A percentile compares a stretch with the other conserved stretches of the same genome.
Evolutionary conservation across 805 yeast species (phyloP).

Genomic region (Saccharomycopsis fermentans): DNA sequence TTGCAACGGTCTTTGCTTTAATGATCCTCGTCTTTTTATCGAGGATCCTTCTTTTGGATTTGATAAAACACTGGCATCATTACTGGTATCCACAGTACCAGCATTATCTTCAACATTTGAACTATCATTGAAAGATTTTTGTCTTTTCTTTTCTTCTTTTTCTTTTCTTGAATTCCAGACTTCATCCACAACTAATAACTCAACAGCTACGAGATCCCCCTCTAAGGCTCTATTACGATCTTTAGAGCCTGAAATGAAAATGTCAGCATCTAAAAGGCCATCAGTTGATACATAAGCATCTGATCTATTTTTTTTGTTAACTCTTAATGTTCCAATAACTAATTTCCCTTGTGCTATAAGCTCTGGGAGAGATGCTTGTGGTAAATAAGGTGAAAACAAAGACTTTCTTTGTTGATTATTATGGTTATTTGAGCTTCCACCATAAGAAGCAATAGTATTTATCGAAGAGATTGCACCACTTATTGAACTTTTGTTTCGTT

Average conservation of each 20-base stretch:
- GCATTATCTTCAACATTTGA: slow-evolving; percentile 9
- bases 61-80: slow-evolving; percentile 32
- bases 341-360: slow-evolving; percentile 81
- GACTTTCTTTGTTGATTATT: slow-evolving; percentile 49
- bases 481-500: slow-evolving; percentile 63
- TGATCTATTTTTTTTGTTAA: slow-evolving; percentile 90
- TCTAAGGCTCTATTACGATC: slow-evolving; percentile 96
- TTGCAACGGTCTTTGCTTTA: slow-evolving; percentile 92
- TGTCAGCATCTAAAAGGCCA: slow-evolving; percentile 91
- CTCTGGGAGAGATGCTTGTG: slow-evolving; percentile 87
- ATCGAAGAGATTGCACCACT: slow-evolving; percentile 50
- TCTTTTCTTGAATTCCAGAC: slow-evolving; percentile 96
- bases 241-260: slow-evolving; percentile 95
- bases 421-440: slow-evolving; percentile 27
- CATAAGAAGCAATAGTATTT: slow-evolving; percentile 16
- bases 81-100: slow-evolving; percentile 21
- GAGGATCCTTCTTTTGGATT: slow-evolving; percentile 44
- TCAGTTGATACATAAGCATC: slow-evolving; percentile 98
- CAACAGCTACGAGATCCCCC: slow-evolving; percentile 95
- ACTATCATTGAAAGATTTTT: slow-evolving; percentile 49
- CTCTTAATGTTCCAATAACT: slow-evolving; percentile 87
- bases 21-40: slow-evolving; percentile 65
- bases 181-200: slow-evolving; percentile 87
- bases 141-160: slow-evolving; percentile 92
- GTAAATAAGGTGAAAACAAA: slow-evolving; percentile 89